Evolutionary conservation across 2,329 filamentous ascomycete species (phyloP), one percentile per base, ranked within the genome.

Genomic region (Davidsoniella eucalypti): DNA sequence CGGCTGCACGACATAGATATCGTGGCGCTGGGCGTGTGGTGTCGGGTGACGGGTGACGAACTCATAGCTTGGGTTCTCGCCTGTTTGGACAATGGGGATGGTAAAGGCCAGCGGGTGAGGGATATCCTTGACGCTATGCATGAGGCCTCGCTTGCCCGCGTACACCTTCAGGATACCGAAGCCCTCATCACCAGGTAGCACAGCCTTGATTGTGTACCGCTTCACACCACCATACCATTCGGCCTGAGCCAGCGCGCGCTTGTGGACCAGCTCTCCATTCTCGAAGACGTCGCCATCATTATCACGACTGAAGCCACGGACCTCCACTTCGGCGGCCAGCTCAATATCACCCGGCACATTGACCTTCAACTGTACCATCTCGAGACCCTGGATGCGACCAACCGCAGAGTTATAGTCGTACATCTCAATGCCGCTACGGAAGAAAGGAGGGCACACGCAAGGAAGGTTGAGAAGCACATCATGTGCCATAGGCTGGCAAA

Each of bases 111-210:
- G 69, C 2, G 88, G 82, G 61, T 98, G 90, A 6, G 92, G 88
- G 50, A 95, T 95, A 61, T 95, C 86, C 63, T 92, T 92, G 69
- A 92, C 90, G 55, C 85, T 93, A 66, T 96, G 92, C 88, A 96
- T 96, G 50, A 98, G 72, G 0, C 93, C 93, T 55, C 88, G 80
- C 64, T 88, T 92, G 54, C 93, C 92, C 10, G 88, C 90, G 63
- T 95, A 98, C 36, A 98, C 71, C 63, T 93, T 95, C 52, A 98
- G 69, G 10, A 83, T 76, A 40, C 86, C 92, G 40, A 85, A 82
- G 10, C 88, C 88, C 65, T 95, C 90, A 57, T 96, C 90, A 23
- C 87, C 84, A 1, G 93, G 90, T 0, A 98, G 70, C 14, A 96
- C 68, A 1, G 87, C 92, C 65, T 98, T 98, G 60, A 98, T 72